Evolutionary conservation across 2,329 filamentous ascomycete species (phyloP), one percentile per base, ranked within the genome.

Genomic region (Aplosporella prunicola): DNA sequence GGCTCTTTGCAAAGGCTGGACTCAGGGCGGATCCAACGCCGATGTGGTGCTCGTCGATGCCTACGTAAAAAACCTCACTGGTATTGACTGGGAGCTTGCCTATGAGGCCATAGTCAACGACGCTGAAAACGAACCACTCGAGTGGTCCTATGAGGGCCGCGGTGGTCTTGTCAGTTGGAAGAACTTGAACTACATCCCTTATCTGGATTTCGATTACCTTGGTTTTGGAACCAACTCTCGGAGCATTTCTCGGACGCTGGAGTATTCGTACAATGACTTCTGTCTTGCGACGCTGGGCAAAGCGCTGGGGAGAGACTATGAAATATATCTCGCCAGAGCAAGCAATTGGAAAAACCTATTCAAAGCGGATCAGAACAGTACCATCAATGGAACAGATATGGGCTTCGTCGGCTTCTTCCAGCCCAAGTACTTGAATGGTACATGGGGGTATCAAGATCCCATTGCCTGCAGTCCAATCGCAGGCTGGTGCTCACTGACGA

Each of bases 11-110:
- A 82, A 80, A 51, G 82, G 82, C 0, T 80, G 72, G 49, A 86
- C 81, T 0, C 82, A 86, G 60, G 80, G 82, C 9, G 82, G 82
- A 0, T 83, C 78, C 0, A 85, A 86, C 42, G 81, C 82, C 2
- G 82, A 87, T 48, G 70, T 80, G 11, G 68, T 87, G 0, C 60
- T 87, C 2, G 74, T 76, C 0, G 82, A 87, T 48, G 76, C 76
- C 0, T 85, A 73, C 43, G 45, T 84, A 23, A 87, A 87, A 52
- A 76, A 78, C 2, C 61, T 84, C 5, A 63, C 58, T 0, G 53
- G 71, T 3, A 53, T 61, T 17, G 51, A 61, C 39, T 61, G 58
- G 57, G 44, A 56, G 2, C 46, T 53, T 6, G 57, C 55, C 5
- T 61, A 60, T 41, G 44, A 57, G 45, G 57, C 58, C 5, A 52